Evolutionary conservation across 2,329 filamentous ascomycete species (phyloP).

Genomic region (Pseudocercospora fuligena): DNA sequence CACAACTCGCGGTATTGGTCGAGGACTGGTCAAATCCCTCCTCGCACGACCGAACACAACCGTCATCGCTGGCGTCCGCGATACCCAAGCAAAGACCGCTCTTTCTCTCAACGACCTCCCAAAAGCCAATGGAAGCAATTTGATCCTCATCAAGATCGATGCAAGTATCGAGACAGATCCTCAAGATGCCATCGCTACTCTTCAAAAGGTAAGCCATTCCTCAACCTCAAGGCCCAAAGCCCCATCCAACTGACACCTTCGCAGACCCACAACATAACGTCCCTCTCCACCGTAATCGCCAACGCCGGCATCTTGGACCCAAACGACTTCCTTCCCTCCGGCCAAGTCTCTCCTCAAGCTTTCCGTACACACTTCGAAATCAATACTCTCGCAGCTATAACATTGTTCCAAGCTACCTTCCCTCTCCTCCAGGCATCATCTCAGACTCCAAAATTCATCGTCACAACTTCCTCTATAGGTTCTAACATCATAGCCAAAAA

Average conservation of each 20-base stretch:
- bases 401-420: conserved; percentile 9
- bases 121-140: neutral
- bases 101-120: conserved; percentile 2
- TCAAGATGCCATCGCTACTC: neutral
- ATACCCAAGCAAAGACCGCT: conserved; percentile 8
- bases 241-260: neutral
- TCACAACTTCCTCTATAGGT: conserved; percentile 10
- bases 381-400: conserved; percentile 16
- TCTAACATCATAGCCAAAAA: neutral
- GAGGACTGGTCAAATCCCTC: conserved; percentile 15
- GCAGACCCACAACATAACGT: conserved; percentile 4
- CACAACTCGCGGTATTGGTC: conserved; percentile 14
- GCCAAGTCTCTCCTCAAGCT: neutral
- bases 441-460: conserved; percentile 2
- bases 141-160: conserved; percentile 15
- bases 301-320: conserved; percentile 12
- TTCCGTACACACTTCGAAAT: conserved; percentile 8
- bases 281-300: conserved; percentile 18
- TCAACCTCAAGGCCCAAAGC: neutral
- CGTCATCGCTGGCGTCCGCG: conserved; percentile 19
- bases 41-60: conserved; percentile 7
- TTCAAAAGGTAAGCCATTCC: neutral
- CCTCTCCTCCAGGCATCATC: conserved; percentile 1
- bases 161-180: conserved; percentile 2
- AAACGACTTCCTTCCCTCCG: neutral